phyloP scores from a whole-genome alignment of 768 basidiomycete genomes.

The Mycena crocata region DNA sequence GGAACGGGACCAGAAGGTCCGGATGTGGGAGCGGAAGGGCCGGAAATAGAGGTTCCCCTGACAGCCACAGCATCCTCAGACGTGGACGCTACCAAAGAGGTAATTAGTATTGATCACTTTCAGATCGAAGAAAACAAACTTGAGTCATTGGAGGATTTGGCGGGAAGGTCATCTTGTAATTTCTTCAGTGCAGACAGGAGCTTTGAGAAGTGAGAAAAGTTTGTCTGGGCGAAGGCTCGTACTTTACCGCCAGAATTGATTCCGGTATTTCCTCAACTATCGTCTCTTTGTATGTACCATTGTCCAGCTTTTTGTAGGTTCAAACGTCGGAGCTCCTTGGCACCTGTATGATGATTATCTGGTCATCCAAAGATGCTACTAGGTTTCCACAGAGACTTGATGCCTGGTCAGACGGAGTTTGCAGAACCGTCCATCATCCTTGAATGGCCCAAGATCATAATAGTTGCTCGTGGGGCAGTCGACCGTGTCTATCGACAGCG shows the following conservation, averaged over 20 bases:
- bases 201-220: too few species aligned
- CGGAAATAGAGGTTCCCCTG: too few species aligned
- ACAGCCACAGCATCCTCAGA: too few species aligned
- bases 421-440: neutral
- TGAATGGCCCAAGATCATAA: slow-evolving; percentile 11
- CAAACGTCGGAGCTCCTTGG: neutral
- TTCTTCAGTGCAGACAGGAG: too few species aligned
- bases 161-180: too few species aligned
- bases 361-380: neutral
- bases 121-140: too few species aligned
- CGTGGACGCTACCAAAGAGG: too few species aligned
- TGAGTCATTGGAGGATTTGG: too few species aligned
- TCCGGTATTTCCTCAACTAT: slow-evolving; percentile 7
- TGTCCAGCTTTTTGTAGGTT: neutral
- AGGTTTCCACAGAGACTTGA: neutral
- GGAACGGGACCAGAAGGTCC: too few species aligned
- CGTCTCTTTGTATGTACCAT: slow-evolving; percentile 1
- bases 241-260: neutral
- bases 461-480: neutral
- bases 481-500: neutral
- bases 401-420: neutral
- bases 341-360: neutral
- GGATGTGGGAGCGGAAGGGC: too few species aligned
- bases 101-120: too few species aligned
- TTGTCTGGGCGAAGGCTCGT: neutral